phyloP scores from a whole-genome alignment of 2,329 filamentous ascomycete genomes.

The Elsinoe fawcettii region DNA sequence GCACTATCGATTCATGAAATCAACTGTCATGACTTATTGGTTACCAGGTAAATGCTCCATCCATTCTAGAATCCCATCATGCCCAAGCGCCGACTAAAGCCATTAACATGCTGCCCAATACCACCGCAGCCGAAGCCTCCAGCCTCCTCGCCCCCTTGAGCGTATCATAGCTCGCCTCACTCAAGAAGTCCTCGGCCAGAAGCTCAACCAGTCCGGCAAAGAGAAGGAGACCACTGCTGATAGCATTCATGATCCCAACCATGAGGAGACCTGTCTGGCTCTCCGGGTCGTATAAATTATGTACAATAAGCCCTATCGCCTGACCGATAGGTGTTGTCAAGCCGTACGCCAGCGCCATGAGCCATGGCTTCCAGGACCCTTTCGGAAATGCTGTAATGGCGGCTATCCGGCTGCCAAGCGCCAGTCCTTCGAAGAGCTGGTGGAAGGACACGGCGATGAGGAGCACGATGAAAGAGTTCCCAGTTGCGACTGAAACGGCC shows the following conservation, averaged over 20 bases:
- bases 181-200: constrained; percentile 48
- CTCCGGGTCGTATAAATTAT: constrained; percentile 43
- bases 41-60: not conserved
- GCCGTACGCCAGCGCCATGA: constrained; percentile 57
- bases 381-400: constrained; percentile 63
- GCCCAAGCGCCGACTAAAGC: constrained; percentile 61
- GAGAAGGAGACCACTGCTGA: constrained; percentile 40
- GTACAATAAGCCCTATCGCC: constrained; percentile 43
- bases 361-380: constrained; percentile 65
- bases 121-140: constrained; percentile 55
- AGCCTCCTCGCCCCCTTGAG: constrained; percentile 51
- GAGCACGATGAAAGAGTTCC: constrained; percentile 57
- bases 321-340: constrained; percentile 48
- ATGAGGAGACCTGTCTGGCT: constrained; percentile 42
- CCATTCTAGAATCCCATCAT: constrained; percentile 19
- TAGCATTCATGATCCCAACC: constrained; percentile 45
- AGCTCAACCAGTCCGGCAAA: constrained; percentile 45
- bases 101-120: constrained; percentile 55
- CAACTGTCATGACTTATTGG: no score
- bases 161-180: constrained; percentile 55
- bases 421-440: constrained; percentile 62
- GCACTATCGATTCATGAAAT: no score
- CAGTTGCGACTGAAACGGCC: constrained; percentile 61
- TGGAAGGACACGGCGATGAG: constrained; percentile 65
- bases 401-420: constrained; percentile 63